phyloP scores from a whole-genome alignment of 2,329 filamentous ascomycete species.

The Ampelomyces quisqualis region DNA sequence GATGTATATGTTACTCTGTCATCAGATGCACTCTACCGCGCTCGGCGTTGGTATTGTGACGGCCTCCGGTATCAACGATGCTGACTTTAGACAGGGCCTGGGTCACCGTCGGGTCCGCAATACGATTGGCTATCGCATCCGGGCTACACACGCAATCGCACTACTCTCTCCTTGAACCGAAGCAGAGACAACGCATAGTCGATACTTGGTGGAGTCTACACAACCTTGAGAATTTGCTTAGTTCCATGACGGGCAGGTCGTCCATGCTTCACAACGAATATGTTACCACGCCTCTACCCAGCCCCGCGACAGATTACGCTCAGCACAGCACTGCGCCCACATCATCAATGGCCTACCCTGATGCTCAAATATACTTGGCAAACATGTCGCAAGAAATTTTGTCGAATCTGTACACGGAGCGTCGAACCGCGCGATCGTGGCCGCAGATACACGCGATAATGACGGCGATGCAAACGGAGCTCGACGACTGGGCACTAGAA shows the following conservation, averaged over 20 bases:
- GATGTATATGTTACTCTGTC: too few relatives aligned
- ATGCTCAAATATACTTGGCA: constrained; percentile 7
- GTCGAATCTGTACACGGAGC: constrained; percentile 32
- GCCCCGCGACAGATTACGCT: background rate
- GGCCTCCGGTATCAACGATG: too few relatives aligned
- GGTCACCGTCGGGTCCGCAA: constrained; percentile 31
- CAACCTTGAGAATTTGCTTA: constrained; percentile 35
- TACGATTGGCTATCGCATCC: constrained; percentile 35
- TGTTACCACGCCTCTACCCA: constrained; percentile 29
- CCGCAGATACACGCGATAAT: constrained; percentile 32
- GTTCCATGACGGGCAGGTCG: constrained; percentile 40
- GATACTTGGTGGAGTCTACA: constrained; percentile 43
- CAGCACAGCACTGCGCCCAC: background rate
- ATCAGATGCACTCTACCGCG: too few relatives aligned
- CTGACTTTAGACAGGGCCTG: constrained; percentile 33
- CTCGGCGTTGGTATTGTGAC: too few relatives aligned
- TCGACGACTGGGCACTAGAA: constrained; percentile 32
- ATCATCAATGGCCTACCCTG: constrained; percentile 3
- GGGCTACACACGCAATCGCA: constrained; percentile 39
- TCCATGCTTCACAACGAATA: constrained; percentile 31
- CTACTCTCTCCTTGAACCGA: constrained; percentile 12
- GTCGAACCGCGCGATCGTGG: constrained; percentile 31
- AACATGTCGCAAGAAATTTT: constrained; percentile 12
- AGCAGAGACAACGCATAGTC: constrained; percentile 30
- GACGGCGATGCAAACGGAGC: constrained; percentile 20